Evolutionary conservation across 2,329 filamentous ascomycete genomes (phyloP).

Genomic region (Microdochium bolleyi): DNA sequence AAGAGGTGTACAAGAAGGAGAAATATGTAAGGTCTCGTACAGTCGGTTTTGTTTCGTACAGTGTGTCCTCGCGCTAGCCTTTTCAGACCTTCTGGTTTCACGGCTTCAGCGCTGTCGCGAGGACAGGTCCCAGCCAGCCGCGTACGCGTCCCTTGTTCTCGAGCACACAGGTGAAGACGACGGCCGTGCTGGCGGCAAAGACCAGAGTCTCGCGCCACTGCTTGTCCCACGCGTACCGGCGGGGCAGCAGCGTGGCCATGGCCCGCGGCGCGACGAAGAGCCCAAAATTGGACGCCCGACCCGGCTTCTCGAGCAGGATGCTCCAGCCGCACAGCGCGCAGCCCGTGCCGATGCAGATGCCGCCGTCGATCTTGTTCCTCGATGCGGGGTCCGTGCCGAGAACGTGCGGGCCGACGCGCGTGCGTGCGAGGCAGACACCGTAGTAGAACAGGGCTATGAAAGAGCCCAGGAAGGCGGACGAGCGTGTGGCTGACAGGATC

Average conservation of each 20-base stretch:
- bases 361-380: conserved; percentile 47
- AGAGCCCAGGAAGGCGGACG: conserved; percentile 67
- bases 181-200: conserved; percentile 60
- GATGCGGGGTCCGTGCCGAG: conserved; percentile 42
- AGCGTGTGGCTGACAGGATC: conserved; percentile 54
- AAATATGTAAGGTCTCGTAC: no score
- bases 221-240: conserved; percentile 54
- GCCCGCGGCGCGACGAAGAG: conserved; percentile 77
- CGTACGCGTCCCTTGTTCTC: conserved; percentile 58
- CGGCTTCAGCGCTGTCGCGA: conserved; percentile 39
- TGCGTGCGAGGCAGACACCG: conserved; percentile 70
- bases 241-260: conserved; percentile 64
- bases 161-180: conserved; percentile 59
- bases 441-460: conserved; percentile 83
- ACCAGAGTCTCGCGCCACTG: conserved; percentile 59
- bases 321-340: conserved; percentile 77
- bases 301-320: conserved; percentile 61
- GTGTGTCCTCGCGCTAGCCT: no score
- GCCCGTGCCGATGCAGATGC: conserved; percentile 62
- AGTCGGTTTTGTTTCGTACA: no score
- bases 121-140: conserved; percentile 58
- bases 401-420: conserved; percentile 61
- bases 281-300: conserved; percentile 64
- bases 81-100: conserved; percentile 2
- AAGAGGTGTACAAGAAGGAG: no score